phyloP scores from a whole-genome alignment of 345 rosid species.

The Rhizophora apiculata region DNA sequence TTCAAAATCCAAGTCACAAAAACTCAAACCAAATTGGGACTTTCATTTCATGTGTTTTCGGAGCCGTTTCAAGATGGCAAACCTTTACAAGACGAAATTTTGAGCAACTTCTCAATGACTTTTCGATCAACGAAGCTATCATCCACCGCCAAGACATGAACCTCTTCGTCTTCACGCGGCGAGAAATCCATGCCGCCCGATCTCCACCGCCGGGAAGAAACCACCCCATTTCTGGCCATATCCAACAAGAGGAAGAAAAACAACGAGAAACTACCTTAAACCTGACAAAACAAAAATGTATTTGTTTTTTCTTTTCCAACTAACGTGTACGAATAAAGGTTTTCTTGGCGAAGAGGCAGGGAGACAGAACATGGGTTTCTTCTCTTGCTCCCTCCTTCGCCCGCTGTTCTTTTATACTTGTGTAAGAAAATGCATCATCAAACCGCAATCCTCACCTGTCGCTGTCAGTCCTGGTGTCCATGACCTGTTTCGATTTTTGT shows the following conservation, averaged over 20 bases:
- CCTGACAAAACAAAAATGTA: no score
- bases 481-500: background rate
- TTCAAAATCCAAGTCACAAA: background rate
- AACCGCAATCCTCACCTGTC: slow-evolving; percentile 15
- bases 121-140: slow-evolving; percentile 34
- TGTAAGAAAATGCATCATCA: background rate
- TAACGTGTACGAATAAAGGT: background rate
- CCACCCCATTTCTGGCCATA: slow-evolving; percentile 57
- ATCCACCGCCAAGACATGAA: slow-evolving; percentile 34
- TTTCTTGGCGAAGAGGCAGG: background rate
- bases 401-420: background rate
- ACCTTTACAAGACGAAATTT: slow-evolving; percentile 77
- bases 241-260: background rate
- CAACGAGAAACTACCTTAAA: no score
- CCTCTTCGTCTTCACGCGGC: slow-evolving; percentile 10
- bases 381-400: background rate
- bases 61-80: background rate
- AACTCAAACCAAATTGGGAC: background rate
- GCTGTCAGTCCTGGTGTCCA: background rate
- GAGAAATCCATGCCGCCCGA: slow-evolving; percentile 43
- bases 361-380: background rate
- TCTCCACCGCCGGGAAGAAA: slow-evolving; percentile 39
- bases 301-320: background rate
- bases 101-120: slow-evolving; percentile 40
- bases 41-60: background rate